A percentile compares a stretch with the other conserved stretches of the same genome.
phyloP scores from a whole-genome alignment of 208 protist genomes.

The Wallacemonas collosoma region DNA sequence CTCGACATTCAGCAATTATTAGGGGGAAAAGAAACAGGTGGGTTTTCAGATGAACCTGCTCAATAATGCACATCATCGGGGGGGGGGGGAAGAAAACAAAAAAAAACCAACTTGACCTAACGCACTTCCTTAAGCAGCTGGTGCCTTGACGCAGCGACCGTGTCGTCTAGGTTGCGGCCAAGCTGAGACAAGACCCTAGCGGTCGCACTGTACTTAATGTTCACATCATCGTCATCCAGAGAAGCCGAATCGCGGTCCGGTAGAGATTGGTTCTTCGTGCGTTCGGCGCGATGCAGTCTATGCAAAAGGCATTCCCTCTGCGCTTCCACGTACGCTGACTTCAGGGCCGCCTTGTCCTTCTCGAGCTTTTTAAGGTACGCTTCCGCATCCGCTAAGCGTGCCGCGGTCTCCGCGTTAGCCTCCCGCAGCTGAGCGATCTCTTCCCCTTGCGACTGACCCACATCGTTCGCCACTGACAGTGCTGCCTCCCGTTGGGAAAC shows the following conservation, averaged over 20 bases:
- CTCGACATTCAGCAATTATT: too few relatives aligned
- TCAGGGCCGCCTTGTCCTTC: slow-evolving; percentile 35
- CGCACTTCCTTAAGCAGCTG: not conserved
- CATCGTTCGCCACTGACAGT: not conserved
- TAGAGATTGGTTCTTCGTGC: slow-evolving; percentile 10
- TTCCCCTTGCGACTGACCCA: not conserved
- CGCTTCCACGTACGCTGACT: slow-evolving; percentile 24
- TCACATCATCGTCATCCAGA: slow-evolving; percentile 2
- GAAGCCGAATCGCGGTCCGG: not conserved
- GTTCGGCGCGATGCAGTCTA: slow-evolving; percentile 17
- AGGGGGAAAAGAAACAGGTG: too few relatives aligned
- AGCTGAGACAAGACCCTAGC: not conserved
- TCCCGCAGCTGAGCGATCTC: slow-evolving; percentile 5
- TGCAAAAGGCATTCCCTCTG: slow-evolving; percentile 25
- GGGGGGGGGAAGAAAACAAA: not conserved
- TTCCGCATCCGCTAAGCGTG: not conserved
- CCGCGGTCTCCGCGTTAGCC: not conserved
- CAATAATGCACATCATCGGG: too few relatives aligned
- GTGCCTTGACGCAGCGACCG: not conserved
- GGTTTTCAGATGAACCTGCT: too few relatives aligned
- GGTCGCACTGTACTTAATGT: not conserved
- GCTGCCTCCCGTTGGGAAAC: not conserved
- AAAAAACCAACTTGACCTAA: not conserved
- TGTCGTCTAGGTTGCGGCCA: not conserved
- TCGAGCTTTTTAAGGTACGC: slow-evolving; percentile 16